Percentiles rank a stretch among this genome's conserved stretches.
Conservation (phyloP, 371 early-diverging fungal genomes). For the Synchytrium microbalum region DNA sequence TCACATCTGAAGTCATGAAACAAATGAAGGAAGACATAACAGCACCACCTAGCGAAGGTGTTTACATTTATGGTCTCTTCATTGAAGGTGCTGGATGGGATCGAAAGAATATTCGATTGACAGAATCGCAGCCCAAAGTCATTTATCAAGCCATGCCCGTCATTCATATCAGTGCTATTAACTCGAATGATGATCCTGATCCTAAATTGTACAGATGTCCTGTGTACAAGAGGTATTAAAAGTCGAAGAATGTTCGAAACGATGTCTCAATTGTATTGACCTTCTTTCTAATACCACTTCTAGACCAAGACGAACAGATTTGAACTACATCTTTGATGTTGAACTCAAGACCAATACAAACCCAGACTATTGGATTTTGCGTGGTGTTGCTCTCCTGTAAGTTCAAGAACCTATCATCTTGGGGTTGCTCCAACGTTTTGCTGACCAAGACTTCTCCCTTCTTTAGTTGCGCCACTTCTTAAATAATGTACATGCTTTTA, state of each 20-base stretch:
- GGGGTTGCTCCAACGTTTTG: neutral
- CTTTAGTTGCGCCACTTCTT: slow-evolving; percentile 6
- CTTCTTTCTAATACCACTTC: slow-evolving; percentile 16
- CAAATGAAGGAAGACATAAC: slow-evolving; percentile 60
- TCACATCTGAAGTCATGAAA: slow-evolving; percentile 50
- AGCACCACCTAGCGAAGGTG: slow-evolving; percentile 46
- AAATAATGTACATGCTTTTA: no score
- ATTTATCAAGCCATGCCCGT: slow-evolving; percentile 51
- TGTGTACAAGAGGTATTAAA: slow-evolving; percentile 46
- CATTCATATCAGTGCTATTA: slow-evolving; percentile 43
- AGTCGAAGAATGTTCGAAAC: slow-evolving; percentile 23
- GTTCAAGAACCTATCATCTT: slow-evolving; percentile 8
- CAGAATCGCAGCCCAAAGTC: slow-evolving; percentile 50
- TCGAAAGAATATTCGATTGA: slow-evolving; percentile 45
- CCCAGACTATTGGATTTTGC: slow-evolving; percentile 53
- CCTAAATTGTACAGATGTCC: slow-evolving; percentile 49
- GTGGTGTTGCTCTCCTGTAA: slow-evolving; percentile 43
- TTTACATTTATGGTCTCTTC: slow-evolving; percentile 53
- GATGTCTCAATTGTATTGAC: neutral
- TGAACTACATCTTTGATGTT: slow-evolving; percentile 51
- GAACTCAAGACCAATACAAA: slow-evolving; percentile 44
- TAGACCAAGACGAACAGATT: slow-evolving; percentile 9
- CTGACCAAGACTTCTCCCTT: neutral
- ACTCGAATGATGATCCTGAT: slow-evolving; percentile 46
- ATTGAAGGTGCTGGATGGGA: slow-evolving; percentile 59